Conservation (phyloP, 2,329 filamentous ascomycete genomes). For the Capronia americana region DNA sequence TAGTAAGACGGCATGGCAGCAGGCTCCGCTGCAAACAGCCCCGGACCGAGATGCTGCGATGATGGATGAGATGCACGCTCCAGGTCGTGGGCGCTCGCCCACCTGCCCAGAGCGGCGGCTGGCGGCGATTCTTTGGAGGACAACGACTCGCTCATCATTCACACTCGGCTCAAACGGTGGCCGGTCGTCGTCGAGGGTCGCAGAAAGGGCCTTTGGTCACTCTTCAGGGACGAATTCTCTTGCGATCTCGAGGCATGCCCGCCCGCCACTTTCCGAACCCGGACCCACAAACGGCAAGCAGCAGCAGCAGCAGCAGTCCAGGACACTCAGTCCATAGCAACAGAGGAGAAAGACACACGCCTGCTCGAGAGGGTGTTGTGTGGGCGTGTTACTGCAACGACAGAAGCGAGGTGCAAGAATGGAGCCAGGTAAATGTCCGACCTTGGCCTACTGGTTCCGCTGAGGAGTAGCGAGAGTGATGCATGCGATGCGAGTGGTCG, state of each 20-base stretch:
- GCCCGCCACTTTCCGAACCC: slow-evolving; percentile 18
- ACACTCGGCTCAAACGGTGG: not conserved
- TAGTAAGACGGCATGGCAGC: slow-evolving; percentile 40
- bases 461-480: slow-evolving; percentile 27
- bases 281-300: slow-evolving; percentile 8
- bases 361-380: not conserved
- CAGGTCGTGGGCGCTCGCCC: slow-evolving; percentile 22
- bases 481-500: slow-evolving; percentile 29
- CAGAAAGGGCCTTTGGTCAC: not conserved
- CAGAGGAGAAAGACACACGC: slow-evolving; percentile 15
- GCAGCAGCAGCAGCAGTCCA: slow-evolving; percentile 11
- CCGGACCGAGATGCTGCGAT: slow-evolving; percentile 19
- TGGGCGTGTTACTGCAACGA: slow-evolving; percentile 24
- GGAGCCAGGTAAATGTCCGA: slow-evolving; percentile 31
- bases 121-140: slow-evolving; percentile 25
- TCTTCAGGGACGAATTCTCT: slow-evolving; percentile 12
- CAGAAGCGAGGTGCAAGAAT: slow-evolving; percentile 34
- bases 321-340: slow-evolving; percentile 10
- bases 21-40: slow-evolving; percentile 24
- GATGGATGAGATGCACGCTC: slow-evolving; percentile 19
- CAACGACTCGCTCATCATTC: slow-evolving; percentile 27
- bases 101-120: slow-evolving; percentile 18
- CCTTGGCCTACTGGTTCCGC: slow-evolving; percentile 29
- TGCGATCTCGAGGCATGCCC: slow-evolving; percentile 26
- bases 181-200: slow-evolving; percentile 1